Percentiles rank a stretch among this genome's conserved stretches.
These are phyloP conservation scores for Coemansia sp. DNA, from an alignment of 192 early-diverging fungal species.

Conservation along the genomic window DNA sequence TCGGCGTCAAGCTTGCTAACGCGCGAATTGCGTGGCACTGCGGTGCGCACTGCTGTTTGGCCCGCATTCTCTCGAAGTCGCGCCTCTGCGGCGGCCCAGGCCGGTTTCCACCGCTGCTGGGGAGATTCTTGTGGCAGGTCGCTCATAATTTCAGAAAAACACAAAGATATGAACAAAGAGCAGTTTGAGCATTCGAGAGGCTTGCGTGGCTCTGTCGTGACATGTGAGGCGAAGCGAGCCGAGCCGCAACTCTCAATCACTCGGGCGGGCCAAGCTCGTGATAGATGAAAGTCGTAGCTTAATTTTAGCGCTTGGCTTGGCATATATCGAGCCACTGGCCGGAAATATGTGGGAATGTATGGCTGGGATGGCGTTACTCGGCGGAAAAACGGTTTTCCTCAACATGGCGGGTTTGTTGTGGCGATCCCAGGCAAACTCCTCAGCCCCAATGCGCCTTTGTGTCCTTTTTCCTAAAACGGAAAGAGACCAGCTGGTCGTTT, in stretches of 20 bases:
- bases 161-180: not conserved
- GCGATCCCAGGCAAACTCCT: not conserved
- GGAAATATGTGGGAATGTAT: not conserved
- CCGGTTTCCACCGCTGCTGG: slow-evolving; percentile 36
- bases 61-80: slow-evolving; percentile 57
- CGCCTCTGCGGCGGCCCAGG: slow-evolving; percentile 38
- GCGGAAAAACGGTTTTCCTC: not conserved
- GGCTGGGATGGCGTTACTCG: not conserved
- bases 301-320: not conserved
- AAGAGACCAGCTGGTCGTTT: not conserved
- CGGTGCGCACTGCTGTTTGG: slow-evolving; percentile 65
- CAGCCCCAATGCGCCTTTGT: not conserved
- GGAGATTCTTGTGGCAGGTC: slow-evolving; percentile 21
- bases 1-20: slow-evolving; percentile 85
- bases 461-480: not conserved
- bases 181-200: not conserved
- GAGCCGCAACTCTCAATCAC: not conserved
- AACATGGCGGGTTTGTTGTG: not conserved
- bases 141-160: not conserved
- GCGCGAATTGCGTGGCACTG: slow-evolving; percentile 53
- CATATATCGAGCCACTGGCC: not conserved
- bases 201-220: not conserved
- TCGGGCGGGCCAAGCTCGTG: not conserved
- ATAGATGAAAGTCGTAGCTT: not conserved
- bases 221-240: not conserved